Evolutionary conservation across 2,329 filamentous ascomycete species (phyloP), one percentile per base, ranked within the genome.

Genomic region (Cladosporium sp.): DNA sequence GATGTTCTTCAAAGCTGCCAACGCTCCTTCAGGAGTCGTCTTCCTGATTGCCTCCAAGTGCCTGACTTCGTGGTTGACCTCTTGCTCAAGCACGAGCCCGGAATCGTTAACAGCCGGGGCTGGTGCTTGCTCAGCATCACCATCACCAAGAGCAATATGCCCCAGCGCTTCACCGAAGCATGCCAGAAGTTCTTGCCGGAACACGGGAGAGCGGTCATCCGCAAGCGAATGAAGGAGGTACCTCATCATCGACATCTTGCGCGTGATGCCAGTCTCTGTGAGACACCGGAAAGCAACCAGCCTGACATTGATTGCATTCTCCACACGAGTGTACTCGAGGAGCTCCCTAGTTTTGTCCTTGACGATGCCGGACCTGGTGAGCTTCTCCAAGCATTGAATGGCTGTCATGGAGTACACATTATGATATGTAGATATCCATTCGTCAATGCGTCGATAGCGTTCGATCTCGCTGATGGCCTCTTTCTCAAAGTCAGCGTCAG

Each of bases 371-470:
- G 75, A 76, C 56, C 77, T 71, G 57, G 78, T 77, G 14, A 85
- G 69, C 58, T 74, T 74, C 56, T 76, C 70, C 55, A 81, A 74
- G 65, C 81, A 84, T n/a, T 79, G 73, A 14, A 85, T 70, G 16
- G 81, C 81, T 10, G 82, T 81, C 10, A 74, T 74, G 1, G 82
- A 80, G 64, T 83, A 83, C 19, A 84, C 68, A 58, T 85, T 85
- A 52, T 84, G 81, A 61, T 78, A 84, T 0, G 82, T 84, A 37
- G 80, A 77, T 2, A 82, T 81, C 81, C 81, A 85, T 64, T 85
- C 82, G 59, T 85, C 82, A 64, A 85, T 79, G 34, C 82, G 74
- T 51, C 82, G 73, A 56, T 84, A 81, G 32, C 82, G 76, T 57
- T 84, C 79, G 34, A 85, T 79, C 61, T 84, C 81, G 22, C 78